Evolutionary conservation across 140 eudicot species (phyloP), one percentile per base, ranked within the genome.

Genomic region (Senecio squalidus): DNA sequence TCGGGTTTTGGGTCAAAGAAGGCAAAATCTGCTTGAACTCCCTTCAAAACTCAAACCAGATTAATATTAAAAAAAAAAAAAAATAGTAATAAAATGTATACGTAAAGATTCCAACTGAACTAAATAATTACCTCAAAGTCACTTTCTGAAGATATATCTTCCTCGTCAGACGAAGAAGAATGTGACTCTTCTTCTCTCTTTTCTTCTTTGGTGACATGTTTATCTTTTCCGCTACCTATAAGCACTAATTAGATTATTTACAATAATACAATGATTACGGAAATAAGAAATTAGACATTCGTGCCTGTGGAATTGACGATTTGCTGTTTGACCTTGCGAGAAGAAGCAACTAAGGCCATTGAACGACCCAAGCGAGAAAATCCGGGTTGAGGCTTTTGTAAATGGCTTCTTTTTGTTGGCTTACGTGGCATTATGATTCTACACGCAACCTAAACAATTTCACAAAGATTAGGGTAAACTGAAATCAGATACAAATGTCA

Each of bases 11-110:
- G 96, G 64, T 92, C 96, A 76, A 92, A 92, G 81, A 87, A 92
- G 15, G 74, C 89, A 75, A 87, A 92, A 71, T 92, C 93, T 40
- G 93, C 98, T 84, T 84, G 95, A 43, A 90, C 80, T 72, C 90
- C 96, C 96, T 91, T 58, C 54, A 63, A 80, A 58, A 55, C 34
- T 28, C 39, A 57, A 10, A 39, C 15, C 44, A 60, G 64, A 38
- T 50, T 5, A n/a, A n/a, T n/a, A n/a, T n/a, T n/a, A n/a, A n/a
- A n/a, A 27, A 57, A 16, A 22, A 47, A 20, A 50, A 16, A 16
- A 2, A 20, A 51, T 3, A 34, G 10, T 29, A 70, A 50, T 30
- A 36, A 36, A 60, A 53, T 3, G 7, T 9, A 18, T 17, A 5
- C 2, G 10, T 20, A 55, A 55, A 26, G 6, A 2, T 34, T 55